These are phyloP conservation scores for Aspergillus unguis DNA, from an alignment of 2,329 filamentous ascomycete species.

Conservation along the genomic window DNA sequence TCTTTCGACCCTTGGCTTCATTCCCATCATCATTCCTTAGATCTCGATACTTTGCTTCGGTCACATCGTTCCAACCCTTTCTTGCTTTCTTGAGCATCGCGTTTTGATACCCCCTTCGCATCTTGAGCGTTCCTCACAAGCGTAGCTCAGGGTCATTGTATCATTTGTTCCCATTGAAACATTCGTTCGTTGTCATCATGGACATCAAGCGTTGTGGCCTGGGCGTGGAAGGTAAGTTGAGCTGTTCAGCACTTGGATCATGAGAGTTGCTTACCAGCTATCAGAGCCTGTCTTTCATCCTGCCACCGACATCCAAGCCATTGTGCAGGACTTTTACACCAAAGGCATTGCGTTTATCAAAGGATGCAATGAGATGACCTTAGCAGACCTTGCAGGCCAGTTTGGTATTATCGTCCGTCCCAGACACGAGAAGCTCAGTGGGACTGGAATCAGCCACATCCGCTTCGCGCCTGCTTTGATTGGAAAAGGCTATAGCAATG, in stretches of 20 bases:
- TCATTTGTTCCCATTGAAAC: no score
- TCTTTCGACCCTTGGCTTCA: no score
- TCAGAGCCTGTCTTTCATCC: conserved; percentile 8
- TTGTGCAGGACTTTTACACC: conserved; percentile 8
- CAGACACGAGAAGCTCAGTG: conserved; percentile 9
- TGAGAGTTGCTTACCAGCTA: not conserved
- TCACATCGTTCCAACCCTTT: no score
- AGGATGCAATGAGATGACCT: conserved; percentile 7
- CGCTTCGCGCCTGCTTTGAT: conserved; percentile 7
- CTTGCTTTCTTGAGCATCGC: no score
- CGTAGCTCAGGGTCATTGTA: no score
- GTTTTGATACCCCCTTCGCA: no score
- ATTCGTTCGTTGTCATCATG: not conserved
- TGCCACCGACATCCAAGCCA: conserved; percentile 3
- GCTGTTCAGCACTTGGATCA: not conserved
- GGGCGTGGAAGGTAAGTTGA: conserved; percentile 5
- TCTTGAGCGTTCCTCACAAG: no score
- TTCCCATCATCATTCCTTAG: no score
- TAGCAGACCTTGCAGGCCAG: conserved; percentile 3
- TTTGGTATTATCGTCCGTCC: conserved; percentile 12
- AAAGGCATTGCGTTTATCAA: conserved; percentile 13
- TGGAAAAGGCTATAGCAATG: conserved; percentile 13
- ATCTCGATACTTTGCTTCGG: no score
- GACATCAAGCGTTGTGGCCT: not conserved
- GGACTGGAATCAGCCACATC: conserved; percentile 15